phyloP scores from a whole-genome alignment of 257 asterid genomes.

The Oldenlandia corymbosa region DNA sequence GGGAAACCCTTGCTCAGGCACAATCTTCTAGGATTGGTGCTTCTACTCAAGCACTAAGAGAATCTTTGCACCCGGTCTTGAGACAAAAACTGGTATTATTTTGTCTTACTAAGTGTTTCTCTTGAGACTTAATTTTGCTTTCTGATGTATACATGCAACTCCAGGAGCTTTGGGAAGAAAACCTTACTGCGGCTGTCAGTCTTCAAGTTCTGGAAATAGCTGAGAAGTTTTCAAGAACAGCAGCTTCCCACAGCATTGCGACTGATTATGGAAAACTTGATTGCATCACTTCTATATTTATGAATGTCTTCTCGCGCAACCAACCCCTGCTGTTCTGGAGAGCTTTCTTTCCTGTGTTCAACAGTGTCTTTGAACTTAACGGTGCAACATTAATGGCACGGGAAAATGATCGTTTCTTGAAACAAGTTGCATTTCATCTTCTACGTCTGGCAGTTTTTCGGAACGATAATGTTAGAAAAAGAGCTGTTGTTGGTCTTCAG shows the following conservation, averaged over 20 bases:
- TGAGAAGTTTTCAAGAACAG: conserved; percentile 76
- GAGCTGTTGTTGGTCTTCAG: conserved; percentile 92
- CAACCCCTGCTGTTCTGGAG: conserved; percentile 92
- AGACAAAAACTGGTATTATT: conserved; percentile 89
- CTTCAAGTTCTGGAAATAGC: conserved; percentile 88
- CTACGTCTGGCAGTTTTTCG: conserved; percentile 95
- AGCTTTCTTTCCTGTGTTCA: conserved; percentile 81
- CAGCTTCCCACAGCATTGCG: conserved; percentile 73
- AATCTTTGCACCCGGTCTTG: conserved; percentile 90
- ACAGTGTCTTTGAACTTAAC: conserved; percentile 77
- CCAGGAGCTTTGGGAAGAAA: conserved; percentile 99
- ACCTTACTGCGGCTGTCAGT: conserved; percentile 90
- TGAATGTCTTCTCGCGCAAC: conserved; percentile 75
- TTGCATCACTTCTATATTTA: conserved; percentile 82
- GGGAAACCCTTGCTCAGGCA: conserved; percentile 99
- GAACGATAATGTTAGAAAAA: conserved; percentile 74
- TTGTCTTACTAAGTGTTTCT: neutral
- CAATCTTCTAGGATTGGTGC: conserved; percentile 97
- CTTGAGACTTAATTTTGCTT: neutral
- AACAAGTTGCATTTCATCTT: conserved; percentile 94
- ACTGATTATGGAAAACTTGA: conserved; percentile 98
- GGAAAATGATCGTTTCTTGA: conserved; percentile 93
- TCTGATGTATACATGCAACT: conserved; percentile 16
- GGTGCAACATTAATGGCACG: conserved; percentile 97
- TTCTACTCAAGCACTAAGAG: conserved; percentile 88